Evolutionary conservation across 257 asterid genomes (phyloP).

Genomic region (Salvia rosmarinus): DNA sequence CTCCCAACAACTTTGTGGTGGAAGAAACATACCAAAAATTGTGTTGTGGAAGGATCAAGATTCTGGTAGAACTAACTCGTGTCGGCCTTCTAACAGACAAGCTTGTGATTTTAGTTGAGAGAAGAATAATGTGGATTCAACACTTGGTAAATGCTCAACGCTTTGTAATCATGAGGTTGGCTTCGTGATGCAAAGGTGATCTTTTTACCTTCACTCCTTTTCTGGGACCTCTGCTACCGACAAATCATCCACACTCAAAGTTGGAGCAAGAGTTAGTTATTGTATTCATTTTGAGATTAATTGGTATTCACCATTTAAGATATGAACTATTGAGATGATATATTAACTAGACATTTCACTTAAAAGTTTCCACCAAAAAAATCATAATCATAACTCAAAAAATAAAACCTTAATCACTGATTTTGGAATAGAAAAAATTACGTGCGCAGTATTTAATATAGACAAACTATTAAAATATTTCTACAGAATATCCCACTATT

Average conservation of each 20-base stretch:
- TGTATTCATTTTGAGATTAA: background rate
- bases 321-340: background rate
- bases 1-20: too few species aligned
- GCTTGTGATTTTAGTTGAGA: conserved; percentile 12
- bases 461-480: too few species aligned
- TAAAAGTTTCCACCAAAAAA: too few species aligned
- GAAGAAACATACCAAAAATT: background rate
- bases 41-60: conserved; percentile 17
- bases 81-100: conserved; percentile 20
- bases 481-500: too few species aligned
- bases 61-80: conserved; percentile 11
- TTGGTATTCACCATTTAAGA: background rate
- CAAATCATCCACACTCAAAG: conserved; percentile 19
- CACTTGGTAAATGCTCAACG: background rate
- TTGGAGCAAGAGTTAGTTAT: background rate
- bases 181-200: conserved; percentile 39
- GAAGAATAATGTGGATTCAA: conserved; percentile 1
- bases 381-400: too few species aligned
- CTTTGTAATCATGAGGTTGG: conserved; percentile 31
- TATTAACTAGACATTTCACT: too few species aligned
- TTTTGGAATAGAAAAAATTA: too few species aligned
- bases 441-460: too few species aligned
- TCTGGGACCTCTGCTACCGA: conserved; percentile 23
- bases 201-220: conserved; percentile 9
- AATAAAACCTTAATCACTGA: too few species aligned